Conservation (phyloP, 2,329 filamentous ascomycete genomes). For the Nothophoma quercina region DNA sequence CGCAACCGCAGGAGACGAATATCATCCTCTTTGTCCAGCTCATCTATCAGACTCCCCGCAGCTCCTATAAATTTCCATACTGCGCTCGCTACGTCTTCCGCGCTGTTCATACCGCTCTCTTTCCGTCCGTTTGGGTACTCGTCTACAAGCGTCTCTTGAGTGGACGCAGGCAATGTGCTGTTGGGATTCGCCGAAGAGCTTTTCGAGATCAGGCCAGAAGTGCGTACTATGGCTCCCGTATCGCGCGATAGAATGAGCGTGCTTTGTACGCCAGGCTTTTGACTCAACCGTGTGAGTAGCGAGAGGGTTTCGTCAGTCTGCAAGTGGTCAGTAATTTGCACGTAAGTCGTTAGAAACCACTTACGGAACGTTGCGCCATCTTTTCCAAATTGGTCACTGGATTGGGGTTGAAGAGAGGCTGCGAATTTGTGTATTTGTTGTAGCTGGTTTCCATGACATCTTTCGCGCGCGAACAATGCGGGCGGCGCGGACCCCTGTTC, state of each 20-base stretch:
- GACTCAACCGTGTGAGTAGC: slow-evolving; percentile 73
- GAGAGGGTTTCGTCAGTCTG: slow-evolving; percentile 66
- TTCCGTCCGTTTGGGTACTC: slow-evolving; percentile 45
- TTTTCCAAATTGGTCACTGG: background rate
- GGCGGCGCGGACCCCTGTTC: slow-evolving; percentile 24
- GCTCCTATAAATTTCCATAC: slow-evolving; percentile 78
- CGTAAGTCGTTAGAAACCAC: slow-evolving; percentile 12
- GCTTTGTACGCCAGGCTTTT: slow-evolving; percentile 80
- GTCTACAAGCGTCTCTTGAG: slow-evolving; percentile 42
- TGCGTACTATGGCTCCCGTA: slow-evolving; percentile 77
- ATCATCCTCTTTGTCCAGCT: slow-evolving; percentile 79
- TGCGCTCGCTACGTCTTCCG: slow-evolving; percentile 76
- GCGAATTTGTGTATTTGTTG: slow-evolving; percentile 8
- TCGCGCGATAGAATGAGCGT: slow-evolving; percentile 77
- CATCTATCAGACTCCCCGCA: slow-evolving; percentile 73
- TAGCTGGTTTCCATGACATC: slow-evolving; percentile 28
- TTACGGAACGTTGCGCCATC: slow-evolving; percentile 44
- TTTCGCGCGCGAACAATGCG: slow-evolving; percentile 19
- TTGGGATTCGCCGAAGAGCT: slow-evolving; percentile 60
- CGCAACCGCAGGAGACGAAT: slow-evolving; percentile 77
- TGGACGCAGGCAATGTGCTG: slow-evolving; percentile 47
- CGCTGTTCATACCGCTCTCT: slow-evolving; percentile 62
- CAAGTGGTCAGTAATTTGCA: background rate
- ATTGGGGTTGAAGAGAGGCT: background rate
- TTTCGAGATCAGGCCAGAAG: slow-evolving; percentile 71